A percentile compares a stretch with the other conserved stretches of the same genome.
phyloP scores from a whole-genome alignment of 805 yeast species.

The Metschnikowia aberdeeniae region DNA sequence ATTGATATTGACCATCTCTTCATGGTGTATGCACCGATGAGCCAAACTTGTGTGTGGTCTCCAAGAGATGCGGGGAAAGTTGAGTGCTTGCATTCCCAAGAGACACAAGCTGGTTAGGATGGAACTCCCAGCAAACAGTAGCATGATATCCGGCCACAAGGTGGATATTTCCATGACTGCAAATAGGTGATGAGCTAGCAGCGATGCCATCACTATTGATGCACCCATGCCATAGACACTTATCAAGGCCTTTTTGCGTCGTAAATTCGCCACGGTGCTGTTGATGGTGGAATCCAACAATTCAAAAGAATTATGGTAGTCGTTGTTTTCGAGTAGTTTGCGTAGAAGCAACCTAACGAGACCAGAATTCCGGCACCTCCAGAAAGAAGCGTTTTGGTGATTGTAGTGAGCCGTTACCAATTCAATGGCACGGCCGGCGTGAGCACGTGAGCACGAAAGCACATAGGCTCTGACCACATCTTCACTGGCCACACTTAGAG shows the following conservation, averaged over 20 bases:
- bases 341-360: constrained; percentile 9
- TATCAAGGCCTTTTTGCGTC: neutral
- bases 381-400: neutral
- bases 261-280: neutral
- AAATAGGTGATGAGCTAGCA: neutral
- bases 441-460: constrained; percentile 2
- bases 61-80: constrained; percentile 28
- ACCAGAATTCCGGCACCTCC: neutral
- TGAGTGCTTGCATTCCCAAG: neutral
- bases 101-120: neutral
- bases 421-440: constrained; percentile 9
- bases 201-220: neutral
- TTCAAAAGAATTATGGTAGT: constrained; percentile 15
- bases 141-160: neutral
- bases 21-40: constrained; percentile 26
- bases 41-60: constrained; percentile 27
- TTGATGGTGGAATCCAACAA: constrained; percentile 11
- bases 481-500: constrained; percentile 5
- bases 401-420: constrained; percentile 11
- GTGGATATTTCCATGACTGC: neutral
- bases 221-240: neutral
- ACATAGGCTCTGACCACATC: constrained; percentile 12
- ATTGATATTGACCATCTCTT: constrained; percentile 30
- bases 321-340: constrained; percentile 10
- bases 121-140: neutral